A percentile compares a stretch with the other conserved stretches of the same genome.
Evolutionary conservation across 306 rosid genomes (phyloP).

Genomic region (Ceratonia siliqua): DNA sequence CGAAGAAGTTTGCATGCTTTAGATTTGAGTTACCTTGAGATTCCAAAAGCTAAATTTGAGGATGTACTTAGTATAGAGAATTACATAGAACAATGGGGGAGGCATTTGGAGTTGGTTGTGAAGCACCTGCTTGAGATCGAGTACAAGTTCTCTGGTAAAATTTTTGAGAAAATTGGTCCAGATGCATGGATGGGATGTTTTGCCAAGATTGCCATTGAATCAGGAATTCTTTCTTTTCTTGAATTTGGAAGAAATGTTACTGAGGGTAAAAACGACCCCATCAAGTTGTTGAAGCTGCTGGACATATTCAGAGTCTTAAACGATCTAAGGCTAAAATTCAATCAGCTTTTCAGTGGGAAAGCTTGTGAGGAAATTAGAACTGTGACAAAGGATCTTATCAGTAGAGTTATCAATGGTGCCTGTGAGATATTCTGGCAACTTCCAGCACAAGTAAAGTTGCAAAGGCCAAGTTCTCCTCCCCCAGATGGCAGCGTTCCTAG

Average conservation of each 20-base stretch:
- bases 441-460: conserved; percentile 75
- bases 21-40: conserved; percentile 70
- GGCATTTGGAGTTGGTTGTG: conserved; percentile 61
- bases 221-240: conserved; percentile 65
- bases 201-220: conserved; percentile 57
- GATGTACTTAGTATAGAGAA: conserved; percentile 37
- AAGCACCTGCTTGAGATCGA: conserved; percentile 56
- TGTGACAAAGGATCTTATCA: conserved; percentile 70
- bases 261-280: conserved; percentile 59
- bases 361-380: conserved; percentile 61
- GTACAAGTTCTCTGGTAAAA: conserved; percentile 46
- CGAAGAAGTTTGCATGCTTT: conserved; percentile 57
- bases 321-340: conserved; percentile 62
- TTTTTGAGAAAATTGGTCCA: conserved; percentile 54
- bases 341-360: conserved; percentile 60
- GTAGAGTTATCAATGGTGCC: conserved; percentile 59
- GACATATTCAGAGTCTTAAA: conserved; percentile 67
- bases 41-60: conserved; percentile 38
- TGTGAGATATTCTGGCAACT: conserved; percentile 76
- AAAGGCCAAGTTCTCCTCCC: conserved; percentile 70
- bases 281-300: conserved; percentile 73
- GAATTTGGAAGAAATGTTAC: conserved; percentile 63
- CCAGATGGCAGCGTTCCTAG: conserved; percentile 75
- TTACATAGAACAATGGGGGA: conserved; percentile 67
- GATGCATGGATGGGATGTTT: conserved; percentile 53